Percentiles rank a stretch among this genome's conserved stretches.
Evolutionary conservation across 2,329 filamentous ascomycete genomes (phyloP).

Genomic region (Monilinia polystroma): DNA sequence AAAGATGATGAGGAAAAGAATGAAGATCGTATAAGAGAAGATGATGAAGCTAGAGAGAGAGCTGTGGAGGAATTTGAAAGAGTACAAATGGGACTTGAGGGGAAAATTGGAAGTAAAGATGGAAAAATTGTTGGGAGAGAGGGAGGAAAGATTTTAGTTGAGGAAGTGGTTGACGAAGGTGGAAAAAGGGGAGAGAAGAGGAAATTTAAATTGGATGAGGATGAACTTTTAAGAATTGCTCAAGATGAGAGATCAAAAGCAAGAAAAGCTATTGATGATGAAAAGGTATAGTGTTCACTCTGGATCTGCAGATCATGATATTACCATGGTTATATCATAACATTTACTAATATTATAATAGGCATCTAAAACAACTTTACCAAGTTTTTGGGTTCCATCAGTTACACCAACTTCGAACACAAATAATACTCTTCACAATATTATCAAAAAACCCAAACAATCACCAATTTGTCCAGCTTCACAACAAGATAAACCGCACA

Average conservation of each 20-base stretch:
- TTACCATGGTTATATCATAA: background rate
- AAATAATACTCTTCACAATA: slow-evolving; percentile 54
- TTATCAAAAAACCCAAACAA: slow-evolving; percentile 62
- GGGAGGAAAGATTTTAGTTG: slow-evolving; percentile 46
- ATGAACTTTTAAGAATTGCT: slow-evolving; percentile 70
- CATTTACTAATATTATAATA: slow-evolving; percentile 23
- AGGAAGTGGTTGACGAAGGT: slow-evolving; percentile 40
- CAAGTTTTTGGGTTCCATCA: slow-evolving; percentile 91
- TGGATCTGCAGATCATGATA: background rate
- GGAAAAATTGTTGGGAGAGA: slow-evolving; percentile 44
- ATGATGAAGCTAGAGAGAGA: slow-evolving; percentile 67
- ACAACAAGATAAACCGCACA: slow-evolving; percentile 62
- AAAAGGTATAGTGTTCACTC: slow-evolving; percentile 54
- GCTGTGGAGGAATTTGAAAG: slow-evolving; percentile 82
- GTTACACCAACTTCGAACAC: slow-evolving; percentile 69
- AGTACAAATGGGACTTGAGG: slow-evolving; percentile 67
- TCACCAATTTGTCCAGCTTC: slow-evolving; percentile 77
- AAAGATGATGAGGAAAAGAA: slow-evolving; percentile 59
- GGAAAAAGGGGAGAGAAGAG: slow-evolving; percentile 56
- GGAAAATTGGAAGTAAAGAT: slow-evolving; percentile 40
- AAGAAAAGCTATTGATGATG: slow-evolving; percentile 67
- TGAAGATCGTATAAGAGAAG: slow-evolving; percentile 58
- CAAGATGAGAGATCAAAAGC: slow-evolving; percentile 68
- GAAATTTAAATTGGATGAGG: slow-evolving; percentile 78
- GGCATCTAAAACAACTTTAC: slow-evolving; percentile 65